Conservation (phyloP, 2,329 filamentous ascomycete genomes). For the Aureobasidium sp. region DNA sequence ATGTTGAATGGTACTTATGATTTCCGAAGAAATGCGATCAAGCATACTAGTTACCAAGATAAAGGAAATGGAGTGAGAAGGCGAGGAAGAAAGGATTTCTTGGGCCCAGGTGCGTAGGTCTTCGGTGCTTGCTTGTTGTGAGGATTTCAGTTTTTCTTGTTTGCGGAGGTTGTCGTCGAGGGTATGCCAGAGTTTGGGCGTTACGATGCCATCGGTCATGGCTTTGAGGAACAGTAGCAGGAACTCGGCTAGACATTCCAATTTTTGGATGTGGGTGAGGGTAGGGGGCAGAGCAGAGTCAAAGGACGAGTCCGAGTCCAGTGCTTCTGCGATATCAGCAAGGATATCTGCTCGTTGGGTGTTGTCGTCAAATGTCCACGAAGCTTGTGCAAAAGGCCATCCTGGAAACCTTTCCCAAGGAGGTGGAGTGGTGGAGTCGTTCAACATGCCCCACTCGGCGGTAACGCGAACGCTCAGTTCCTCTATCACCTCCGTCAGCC, state of each 20-base stretch:
- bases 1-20: conserved; percentile 26
- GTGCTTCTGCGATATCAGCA: conserved; percentile 47
- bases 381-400: conserved; percentile 52
- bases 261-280: conserved; percentile 53
- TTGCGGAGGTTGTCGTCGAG: conserved; percentile 51
- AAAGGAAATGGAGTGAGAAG: conserved; percentile 80
- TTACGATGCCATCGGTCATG: conserved; percentile 71
- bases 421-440: conserved; percentile 25
- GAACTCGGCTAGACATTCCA: conserved; percentile 65
- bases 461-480: conserved; percentile 48
- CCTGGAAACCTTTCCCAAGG: conserved; percentile 47
- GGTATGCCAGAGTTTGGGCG: conserved; percentile 58
- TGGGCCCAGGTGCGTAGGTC: conserved; percentile 56
- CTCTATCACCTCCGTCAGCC: conserved; percentile 73
- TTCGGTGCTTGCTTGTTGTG: conserved; percentile 34
- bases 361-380: conserved; percentile 34
- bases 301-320: conserved; percentile 63
- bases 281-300: conserved; percentile 54
- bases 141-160: conserved; percentile 37
- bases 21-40: conserved; percentile 47
- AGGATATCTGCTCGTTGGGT: conserved; percentile 35
- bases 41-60: conserved; percentile 79
- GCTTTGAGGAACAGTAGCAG: conserved; percentile 66
- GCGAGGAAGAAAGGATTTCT: conserved; percentile 62
- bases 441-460: conserved; percentile 54